phyloP scores from a whole-genome alignment of 2,329 filamentous ascomycete species.

The Zymoseptoria pseudotritici region DNA sequence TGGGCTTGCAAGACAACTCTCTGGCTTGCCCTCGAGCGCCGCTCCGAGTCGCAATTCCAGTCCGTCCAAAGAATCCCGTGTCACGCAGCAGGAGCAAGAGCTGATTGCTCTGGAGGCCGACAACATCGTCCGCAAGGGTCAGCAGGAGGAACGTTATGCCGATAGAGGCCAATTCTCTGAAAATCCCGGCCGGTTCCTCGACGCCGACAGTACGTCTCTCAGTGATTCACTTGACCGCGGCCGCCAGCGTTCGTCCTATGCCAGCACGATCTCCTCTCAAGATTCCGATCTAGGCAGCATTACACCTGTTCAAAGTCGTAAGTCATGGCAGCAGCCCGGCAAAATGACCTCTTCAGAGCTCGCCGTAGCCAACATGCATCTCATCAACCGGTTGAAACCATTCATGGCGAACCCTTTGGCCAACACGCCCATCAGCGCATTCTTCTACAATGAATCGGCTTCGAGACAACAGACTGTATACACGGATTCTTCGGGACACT shows the following conservation, averaged over 20 bases:
- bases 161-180: slow-evolving; percentile 69
- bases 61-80: slow-evolving; percentile 31
- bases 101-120: slow-evolving; percentile 68
- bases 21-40: slow-evolving; percentile 63
- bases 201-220: slow-evolving; percentile 33
- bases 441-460: slow-evolving; percentile 82
- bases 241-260: slow-evolving; percentile 9
- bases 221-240: slow-evolving; percentile 24
- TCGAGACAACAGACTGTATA: slow-evolving; percentile 78
- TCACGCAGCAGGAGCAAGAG: slow-evolving; percentile 50
- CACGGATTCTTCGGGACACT: slow-evolving; percentile 87
- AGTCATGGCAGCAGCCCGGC: slow-evolving; percentile 43
- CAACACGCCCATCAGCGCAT: slow-evolving; percentile 73
- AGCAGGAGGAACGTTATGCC: slow-evolving; percentile 56
- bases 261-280: slow-evolving; percentile 19
- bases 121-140: slow-evolving; percentile 65
- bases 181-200: slow-evolving; percentile 44
- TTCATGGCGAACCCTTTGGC: slow-evolving; percentile 82
- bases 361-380: slow-evolving; percentile 69
- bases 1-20: slow-evolving; percentile 77
- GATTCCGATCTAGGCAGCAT: slow-evolving; percentile 20
- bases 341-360: slow-evolving; percentile 73
- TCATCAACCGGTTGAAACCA: slow-evolving; percentile 80
- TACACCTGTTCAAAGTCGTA: slow-evolving; percentile 39
- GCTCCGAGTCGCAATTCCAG: slow-evolving; percentile 38